These are phyloP conservation scores for Colletotrichum tofieldiae DNA, from an alignment of 2,329 filamentous ascomycete species.

Conservation along the genomic window DNA sequence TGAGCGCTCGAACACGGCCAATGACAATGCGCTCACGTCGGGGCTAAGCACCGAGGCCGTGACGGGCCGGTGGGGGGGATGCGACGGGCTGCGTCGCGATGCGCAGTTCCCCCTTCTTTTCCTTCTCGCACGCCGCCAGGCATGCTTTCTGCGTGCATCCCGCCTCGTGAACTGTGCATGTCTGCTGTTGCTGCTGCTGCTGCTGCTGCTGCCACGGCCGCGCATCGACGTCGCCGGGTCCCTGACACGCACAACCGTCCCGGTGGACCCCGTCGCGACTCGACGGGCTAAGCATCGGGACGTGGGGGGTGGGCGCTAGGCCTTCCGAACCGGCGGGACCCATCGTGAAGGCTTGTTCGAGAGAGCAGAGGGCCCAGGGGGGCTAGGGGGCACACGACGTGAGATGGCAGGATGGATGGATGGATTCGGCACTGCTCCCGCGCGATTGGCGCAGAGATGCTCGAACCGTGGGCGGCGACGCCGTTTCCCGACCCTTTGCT, in stretches of 20 bases:
- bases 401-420: not conserved
- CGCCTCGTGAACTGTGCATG: not conserved
- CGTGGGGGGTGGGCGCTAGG: slow-evolving; percentile 15
- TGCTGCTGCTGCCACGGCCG: too few species aligned
- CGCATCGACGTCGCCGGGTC: not conserved
- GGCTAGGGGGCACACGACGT: not conserved
- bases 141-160: not conserved
- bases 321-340: not conserved
- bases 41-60: not conserved
- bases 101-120: not conserved
- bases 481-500: slow-evolving; percentile 4
- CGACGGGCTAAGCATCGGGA: slow-evolving; percentile 15
- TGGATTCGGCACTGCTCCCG: slow-evolving; percentile 9
- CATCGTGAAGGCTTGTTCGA: slow-evolving; percentile 2
- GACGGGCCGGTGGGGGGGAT: slow-evolving; percentile 13
- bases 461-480: slow-evolving; percentile 5
- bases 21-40: not conserved
- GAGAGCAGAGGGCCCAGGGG: not conserved
- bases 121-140: not conserved
- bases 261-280: not conserved
- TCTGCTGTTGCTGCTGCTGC: too few species aligned
- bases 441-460: not conserved
- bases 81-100: slow-evolving; percentile 1
- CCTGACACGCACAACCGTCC: not conserved
- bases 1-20: not conserved